Evolutionary conservation across 2,329 filamentous ascomycete genomes (phyloP).

Genomic region (Chrysosporium keratinophilum): DNA sequence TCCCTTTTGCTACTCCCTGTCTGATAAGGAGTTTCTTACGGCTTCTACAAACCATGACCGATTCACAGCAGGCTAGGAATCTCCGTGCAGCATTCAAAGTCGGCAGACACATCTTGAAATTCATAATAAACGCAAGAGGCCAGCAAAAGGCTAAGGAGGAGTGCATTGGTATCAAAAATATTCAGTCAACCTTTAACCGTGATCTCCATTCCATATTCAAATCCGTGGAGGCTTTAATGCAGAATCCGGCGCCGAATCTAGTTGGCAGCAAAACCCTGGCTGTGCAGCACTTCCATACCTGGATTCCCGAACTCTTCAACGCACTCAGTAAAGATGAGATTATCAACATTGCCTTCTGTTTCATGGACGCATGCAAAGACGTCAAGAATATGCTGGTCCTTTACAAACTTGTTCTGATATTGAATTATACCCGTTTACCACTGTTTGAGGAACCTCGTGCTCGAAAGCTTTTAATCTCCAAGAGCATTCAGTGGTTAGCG

Average conservation of each 20-base stretch:
- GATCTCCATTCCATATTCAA: slow-evolving; percentile 83
- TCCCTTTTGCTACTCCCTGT: slow-evolving; percentile 82
- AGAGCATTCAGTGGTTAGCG: slow-evolving; percentile 80
- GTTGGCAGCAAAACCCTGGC: slow-evolving; percentile 91
- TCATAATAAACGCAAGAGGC: slow-evolving; percentile 79
- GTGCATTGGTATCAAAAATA: slow-evolving; percentile 69
- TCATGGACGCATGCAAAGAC: slow-evolving; percentile 78
- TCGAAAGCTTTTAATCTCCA: slow-evolving; percentile 60
- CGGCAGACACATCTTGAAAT: slow-evolving; percentile 81
- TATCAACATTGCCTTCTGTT: slow-evolving; percentile 79
- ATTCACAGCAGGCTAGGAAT: slow-evolving; percentile 71
- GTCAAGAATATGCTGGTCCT: slow-evolving; percentile 86
- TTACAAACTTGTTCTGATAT: slow-evolving; percentile 84
- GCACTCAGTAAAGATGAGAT: slow-evolving; percentile 75
- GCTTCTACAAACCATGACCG: slow-evolving; percentile 69
- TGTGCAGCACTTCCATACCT: slow-evolving; percentile 92
- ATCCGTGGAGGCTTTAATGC: slow-evolving; percentile 80
- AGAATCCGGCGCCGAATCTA: slow-evolving; percentile 69
- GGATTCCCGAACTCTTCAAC: slow-evolving; percentile 80
- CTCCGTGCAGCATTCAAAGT: slow-evolving; percentile 91
- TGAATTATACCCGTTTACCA: slow-evolving; percentile 75
- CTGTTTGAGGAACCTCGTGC: slow-evolving; percentile 73
- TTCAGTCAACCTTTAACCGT: slow-evolving; percentile 63
- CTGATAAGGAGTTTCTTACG: slow-evolving; percentile 78
- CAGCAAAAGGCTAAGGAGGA: slow-evolving; percentile 85